A percentile compares a stretch with the other conserved stretches of the same genome.
Evolutionary conservation across 495 filamentous ascomycete species (phyloP).

Genomic region (Lepraria neglecta): DNA sequence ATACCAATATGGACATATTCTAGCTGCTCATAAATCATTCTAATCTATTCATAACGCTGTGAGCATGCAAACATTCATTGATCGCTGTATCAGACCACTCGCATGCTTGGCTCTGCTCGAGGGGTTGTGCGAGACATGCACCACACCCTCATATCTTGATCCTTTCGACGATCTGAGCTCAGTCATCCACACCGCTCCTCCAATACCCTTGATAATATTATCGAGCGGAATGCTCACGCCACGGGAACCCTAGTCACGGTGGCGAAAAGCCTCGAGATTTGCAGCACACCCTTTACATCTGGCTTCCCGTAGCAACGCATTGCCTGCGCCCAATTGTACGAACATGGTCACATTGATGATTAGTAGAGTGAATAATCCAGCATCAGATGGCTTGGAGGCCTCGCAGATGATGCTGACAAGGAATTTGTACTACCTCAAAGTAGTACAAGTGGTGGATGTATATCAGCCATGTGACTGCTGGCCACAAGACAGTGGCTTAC

Average conservation of each 20-base stretch:
- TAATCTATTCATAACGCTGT: too few relatives aligned
- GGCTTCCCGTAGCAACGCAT: neutral
- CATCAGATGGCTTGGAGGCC: neutral
- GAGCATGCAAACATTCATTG: too few relatives aligned
- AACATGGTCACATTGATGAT: neutral
- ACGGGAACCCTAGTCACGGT: conserved; percentile 5
- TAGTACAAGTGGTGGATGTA: neutral
- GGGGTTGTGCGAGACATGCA: neutral
- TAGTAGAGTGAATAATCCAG: neutral
- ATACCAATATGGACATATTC: too few relatives aligned
- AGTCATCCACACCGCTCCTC: conserved; percentile 1
- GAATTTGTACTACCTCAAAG: neutral
- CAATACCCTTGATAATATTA: too few relatives aligned
- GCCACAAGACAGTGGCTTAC: conserved; percentile 1
- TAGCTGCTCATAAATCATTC: too few relatives aligned
- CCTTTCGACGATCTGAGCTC: neutral
- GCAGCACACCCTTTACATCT: neutral
- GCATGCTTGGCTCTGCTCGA: neutral
- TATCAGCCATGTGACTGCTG: conserved; percentile 6
- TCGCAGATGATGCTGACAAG: conserved; percentile 4
- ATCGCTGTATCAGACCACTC: neutral
- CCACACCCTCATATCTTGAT: neutral
- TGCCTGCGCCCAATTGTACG: neutral
- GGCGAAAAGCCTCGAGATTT: conserved; percentile 1
- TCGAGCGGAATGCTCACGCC: neutral